phyloP scores from a whole-genome alignment of 1,139 yeast genomes.

The Groenewaldozyma sp. region DNA sequence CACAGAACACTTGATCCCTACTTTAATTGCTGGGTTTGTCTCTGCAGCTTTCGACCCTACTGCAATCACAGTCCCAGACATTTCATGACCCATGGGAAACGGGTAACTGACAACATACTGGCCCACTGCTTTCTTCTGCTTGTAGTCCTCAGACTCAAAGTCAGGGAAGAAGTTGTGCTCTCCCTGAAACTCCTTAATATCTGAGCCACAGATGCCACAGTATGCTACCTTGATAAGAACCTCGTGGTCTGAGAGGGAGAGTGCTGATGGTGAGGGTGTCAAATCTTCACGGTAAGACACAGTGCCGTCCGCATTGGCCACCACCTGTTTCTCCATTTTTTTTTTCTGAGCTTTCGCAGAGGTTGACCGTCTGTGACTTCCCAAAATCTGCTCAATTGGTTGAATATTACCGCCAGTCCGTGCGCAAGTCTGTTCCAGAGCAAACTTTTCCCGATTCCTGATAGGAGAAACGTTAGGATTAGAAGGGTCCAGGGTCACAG shows the following conservation, averaged over 20 bases:
- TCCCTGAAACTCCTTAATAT: constrained; percentile 38
- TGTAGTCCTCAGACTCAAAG: constrained; percentile 12
- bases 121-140: constrained; percentile 24
- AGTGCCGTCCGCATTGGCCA: constrained; percentile 7
- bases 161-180: constrained; percentile 40
- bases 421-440: too few relatives aligned
- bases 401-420: too few relatives aligned
- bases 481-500: too few relatives aligned
- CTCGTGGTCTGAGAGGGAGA: constrained; percentile 27
- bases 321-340: constrained; percentile 7
- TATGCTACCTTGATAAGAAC: constrained; percentile 38
- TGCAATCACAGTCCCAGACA: constrained; percentile 32
- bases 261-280: constrained; percentile 3
- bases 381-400: too few relatives aligned
- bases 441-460: too few relatives aligned
- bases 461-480: too few relatives aligned
- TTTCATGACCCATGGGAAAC: constrained; percentile 51
- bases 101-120: constrained; percentile 19
- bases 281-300: constrained; percentile 4
- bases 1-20: constrained; percentile 31
- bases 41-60: constrained; percentile 31
- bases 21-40: constrained; percentile 32
- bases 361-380: too few relatives aligned
- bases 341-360: too few relatives aligned
- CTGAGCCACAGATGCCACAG: constrained; percentile 48